phyloP scores from a whole-genome alignment of 2,329 filamentous ascomycete species.

The Cladophialophora exuberans region DNA sequence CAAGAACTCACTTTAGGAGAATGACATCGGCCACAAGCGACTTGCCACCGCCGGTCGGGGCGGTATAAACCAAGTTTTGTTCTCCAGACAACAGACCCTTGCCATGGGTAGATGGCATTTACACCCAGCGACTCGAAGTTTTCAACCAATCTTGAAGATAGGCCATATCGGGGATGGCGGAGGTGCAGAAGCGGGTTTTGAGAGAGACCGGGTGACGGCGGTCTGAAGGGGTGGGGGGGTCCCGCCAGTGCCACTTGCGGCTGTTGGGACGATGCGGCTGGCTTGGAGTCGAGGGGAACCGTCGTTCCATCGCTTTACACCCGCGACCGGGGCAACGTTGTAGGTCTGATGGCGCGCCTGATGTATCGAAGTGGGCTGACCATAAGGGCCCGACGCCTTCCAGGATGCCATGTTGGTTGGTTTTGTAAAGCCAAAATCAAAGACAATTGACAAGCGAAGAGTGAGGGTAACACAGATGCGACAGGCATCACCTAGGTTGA shows the following conservation, averaged over 20 bases:
- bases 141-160: conserved; percentile 62
- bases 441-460: too few species aligned
- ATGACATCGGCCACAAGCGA: conserved; percentile 73
- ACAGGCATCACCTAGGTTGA: too few species aligned
- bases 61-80: conserved; percentile 76
- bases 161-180: conserved; percentile 64
- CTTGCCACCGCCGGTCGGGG: conserved; percentile 75
- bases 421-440: too few species aligned
- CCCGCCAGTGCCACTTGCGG: neutral
- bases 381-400: too few species aligned
- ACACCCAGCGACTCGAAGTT: conserved; percentile 72
- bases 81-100: conserved; percentile 67
- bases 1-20: conserved; percentile 72
- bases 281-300: conserved; percentile 19
- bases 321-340: conserved; percentile 47
- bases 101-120: conserved; percentile 76
- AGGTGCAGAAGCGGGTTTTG: conserved; percentile 59
- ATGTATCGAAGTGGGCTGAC: conserved; percentile 53
- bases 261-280: conserved; percentile 14
- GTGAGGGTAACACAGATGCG: too few species aligned
- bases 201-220: conserved; percentile 39
- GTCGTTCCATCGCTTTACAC: conserved; percentile 52
- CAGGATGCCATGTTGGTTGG: conserved; percentile 15
- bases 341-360: conserved; percentile 45
- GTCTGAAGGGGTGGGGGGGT: neutral